These are phyloP conservation scores for Perkinsus marinus DNA, from an alignment of 169 alveolate species.

Conservation along the genomic window DNA sequence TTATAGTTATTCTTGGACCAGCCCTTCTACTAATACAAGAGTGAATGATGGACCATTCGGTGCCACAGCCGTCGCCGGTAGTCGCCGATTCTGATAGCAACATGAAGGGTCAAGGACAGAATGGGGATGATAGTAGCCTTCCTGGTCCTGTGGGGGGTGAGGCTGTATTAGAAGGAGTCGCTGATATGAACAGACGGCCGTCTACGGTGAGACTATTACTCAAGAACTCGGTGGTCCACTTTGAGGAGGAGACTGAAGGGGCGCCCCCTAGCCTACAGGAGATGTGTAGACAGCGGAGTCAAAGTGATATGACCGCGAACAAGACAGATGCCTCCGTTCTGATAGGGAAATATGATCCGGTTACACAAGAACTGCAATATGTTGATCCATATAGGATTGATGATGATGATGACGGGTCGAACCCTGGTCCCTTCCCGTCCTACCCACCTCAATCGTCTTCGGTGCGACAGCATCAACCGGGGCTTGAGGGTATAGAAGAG, in stretches of 20 bases:
- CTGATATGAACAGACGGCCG: background rate
- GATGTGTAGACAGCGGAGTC: background rate
- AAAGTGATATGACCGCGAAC: background rate
- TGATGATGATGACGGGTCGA: background rate
- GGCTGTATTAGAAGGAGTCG: background rate
- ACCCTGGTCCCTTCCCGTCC: background rate
- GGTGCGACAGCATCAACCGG: background rate
- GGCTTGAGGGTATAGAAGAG: background rate
- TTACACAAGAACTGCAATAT: background rate
- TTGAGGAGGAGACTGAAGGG: background rate
- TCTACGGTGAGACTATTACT: background rate
- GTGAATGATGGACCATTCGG: background rate
- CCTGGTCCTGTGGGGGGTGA: background rate
- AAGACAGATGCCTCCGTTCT: background rate
- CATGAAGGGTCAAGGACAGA: background rate
- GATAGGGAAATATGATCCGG: background rate
- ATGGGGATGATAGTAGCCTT: background rate
- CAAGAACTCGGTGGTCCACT: background rate
- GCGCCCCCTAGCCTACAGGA: background rate
- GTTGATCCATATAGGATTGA: background rate
- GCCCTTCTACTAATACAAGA: background rate
- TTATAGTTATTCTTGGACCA: background rate
- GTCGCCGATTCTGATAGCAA: background rate
- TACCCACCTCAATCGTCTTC: background rate
- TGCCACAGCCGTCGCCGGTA: background rate